phyloP scores from a whole-genome alignment of 768 basidiomycete genomes.

The Boletus bicolor region DNA sequence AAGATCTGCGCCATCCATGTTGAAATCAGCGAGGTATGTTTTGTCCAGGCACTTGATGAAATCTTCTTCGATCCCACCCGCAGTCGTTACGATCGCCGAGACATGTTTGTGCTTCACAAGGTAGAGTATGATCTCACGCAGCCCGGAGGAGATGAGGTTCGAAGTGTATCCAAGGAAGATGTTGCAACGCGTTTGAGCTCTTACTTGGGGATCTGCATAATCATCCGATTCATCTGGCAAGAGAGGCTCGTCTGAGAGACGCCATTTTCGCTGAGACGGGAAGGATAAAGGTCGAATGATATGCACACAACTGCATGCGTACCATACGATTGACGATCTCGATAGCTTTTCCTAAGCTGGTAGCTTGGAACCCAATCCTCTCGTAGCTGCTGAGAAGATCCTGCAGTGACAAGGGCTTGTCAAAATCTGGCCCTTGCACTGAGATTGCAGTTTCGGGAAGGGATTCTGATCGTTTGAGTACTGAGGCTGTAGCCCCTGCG shows the following conservation, averaged over 20 bases:
- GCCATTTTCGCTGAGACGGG: constrained; percentile 69
- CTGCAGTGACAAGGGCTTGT: constrained; percentile 60
- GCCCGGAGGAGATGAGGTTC: constrained; percentile 95
- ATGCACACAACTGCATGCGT: constrained; percentile 2
- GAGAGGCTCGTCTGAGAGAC: constrained; percentile 81
- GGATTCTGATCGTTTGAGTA: constrained; percentile 73
- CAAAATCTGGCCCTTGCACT: constrained; percentile 88
- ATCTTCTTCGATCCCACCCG: constrained; percentile 98
- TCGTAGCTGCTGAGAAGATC: constrained; percentile 76
- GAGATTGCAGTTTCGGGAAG: constrained; percentile 60
- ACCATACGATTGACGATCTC: constrained; percentile 95
- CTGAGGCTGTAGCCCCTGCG: constrained; percentile 62
- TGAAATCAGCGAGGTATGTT: constrained; percentile 92
- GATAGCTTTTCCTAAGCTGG: constrained; percentile 83
- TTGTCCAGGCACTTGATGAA: constrained; percentile 98
- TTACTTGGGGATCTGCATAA: constrained; percentile 53
- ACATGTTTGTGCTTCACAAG: constrained; percentile 93
- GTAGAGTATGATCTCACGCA: constrained; percentile 88
- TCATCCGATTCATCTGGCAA: constrained; percentile 68
- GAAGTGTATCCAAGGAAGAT: constrained; percentile 98
- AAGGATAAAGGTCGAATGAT: not conserved
- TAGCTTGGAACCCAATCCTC: constrained; percentile 97
- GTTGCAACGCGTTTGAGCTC: constrained; percentile 72
- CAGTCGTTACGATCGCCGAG: constrained; percentile 89
- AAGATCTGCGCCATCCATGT: constrained; percentile 84